Conservation (phyloP, 805 yeast genomes). For the Candida dendrica region DNA sequence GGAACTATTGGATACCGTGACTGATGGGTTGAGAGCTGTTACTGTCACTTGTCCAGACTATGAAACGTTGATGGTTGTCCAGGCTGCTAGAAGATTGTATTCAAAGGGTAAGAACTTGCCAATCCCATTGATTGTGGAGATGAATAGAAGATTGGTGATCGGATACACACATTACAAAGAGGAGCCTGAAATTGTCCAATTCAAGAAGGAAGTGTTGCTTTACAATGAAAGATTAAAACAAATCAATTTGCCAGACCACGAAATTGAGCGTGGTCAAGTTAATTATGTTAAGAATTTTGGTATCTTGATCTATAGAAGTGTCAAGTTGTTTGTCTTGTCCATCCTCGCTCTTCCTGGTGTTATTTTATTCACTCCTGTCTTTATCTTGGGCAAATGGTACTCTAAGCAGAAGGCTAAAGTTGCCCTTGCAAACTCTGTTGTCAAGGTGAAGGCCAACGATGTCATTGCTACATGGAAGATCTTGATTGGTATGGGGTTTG, state of each 20-base stretch:
- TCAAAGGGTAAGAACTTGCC: constrained; percentile 72
- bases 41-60: constrained; percentile 86
- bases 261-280: constrained; percentile 44
- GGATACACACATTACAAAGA: constrained; percentile 74
- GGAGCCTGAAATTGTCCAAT: constrained; percentile 55
- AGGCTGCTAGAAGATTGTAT: constrained; percentile 86
- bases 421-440: constrained; percentile 83
- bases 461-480: constrained; percentile 98
- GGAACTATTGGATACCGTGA: constrained; percentile 60
- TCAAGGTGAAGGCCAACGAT: constrained; percentile 86
- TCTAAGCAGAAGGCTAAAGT: constrained; percentile 65
- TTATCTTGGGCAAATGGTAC: constrained; percentile 66
- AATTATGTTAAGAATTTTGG: constrained; percentile 42
- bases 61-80: constrained; percentile 83
- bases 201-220: constrained; percentile 55
- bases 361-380: constrained; percentile 81
- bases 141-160: constrained; percentile 77
- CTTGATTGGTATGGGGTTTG: constrained; percentile 77
- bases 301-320: constrained; percentile 49
- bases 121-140: constrained; percentile 77
- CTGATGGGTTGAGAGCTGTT: constrained; percentile 72
- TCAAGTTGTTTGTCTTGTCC: constrained; percentile 49
- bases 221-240: constrained; percentile 63
- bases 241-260: constrained; percentile 50
- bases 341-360: constrained; percentile 82